phyloP scores from a whole-genome alignment of 495 filamentous ascomycete species.

The Trypethelium eluteriae region DNA sequence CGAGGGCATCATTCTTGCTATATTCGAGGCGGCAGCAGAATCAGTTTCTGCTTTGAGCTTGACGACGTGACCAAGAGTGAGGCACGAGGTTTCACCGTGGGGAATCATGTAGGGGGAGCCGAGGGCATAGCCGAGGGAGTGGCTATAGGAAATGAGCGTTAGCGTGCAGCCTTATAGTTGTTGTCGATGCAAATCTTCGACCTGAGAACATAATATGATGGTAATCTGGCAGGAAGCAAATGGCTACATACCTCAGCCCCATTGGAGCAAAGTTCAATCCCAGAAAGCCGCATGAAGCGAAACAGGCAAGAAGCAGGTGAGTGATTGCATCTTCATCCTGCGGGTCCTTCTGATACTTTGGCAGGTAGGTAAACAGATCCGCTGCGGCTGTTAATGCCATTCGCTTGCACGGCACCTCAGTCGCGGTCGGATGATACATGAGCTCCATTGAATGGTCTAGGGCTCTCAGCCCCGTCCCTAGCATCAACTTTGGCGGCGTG shows the following conservation, averaged over 20 bases:
- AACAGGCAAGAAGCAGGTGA: conserved; percentile 41
- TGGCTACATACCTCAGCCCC: background rate
- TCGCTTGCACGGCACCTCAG: conserved; percentile 40
- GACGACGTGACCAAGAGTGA: conserved; percentile 42
- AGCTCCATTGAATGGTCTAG: conserved; percentile 46
- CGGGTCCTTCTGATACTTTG: conserved; percentile 36
- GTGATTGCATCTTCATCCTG: conserved; percentile 40
- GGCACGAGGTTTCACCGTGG: conserved; percentile 44
- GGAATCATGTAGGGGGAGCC: conserved; percentile 46
- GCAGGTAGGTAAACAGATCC: conserved; percentile 39
- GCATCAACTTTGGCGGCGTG: conserved; percentile 39
- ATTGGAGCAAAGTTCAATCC: conserved; percentile 36
- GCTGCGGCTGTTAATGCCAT: conserved; percentile 36
- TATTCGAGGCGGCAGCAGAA: conserved; percentile 37
- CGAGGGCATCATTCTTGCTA: conserved; percentile 38
- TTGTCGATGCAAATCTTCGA: no score
- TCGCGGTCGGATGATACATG: conserved; percentile 43
- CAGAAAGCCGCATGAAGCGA: conserved; percentile 38
- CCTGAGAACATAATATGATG: no score
- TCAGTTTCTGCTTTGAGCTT: conserved; percentile 38
- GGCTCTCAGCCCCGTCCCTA: conserved; percentile 41
- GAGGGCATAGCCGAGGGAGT: conserved; percentile 44
- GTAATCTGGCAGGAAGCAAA: no score
- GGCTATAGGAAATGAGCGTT: conserved; percentile 16
- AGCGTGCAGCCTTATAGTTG: no score